phyloP scores from a whole-genome alignment of 2,329 filamentous ascomycete genomes.

The Colletotrichum lindemuthianum region DNA sequence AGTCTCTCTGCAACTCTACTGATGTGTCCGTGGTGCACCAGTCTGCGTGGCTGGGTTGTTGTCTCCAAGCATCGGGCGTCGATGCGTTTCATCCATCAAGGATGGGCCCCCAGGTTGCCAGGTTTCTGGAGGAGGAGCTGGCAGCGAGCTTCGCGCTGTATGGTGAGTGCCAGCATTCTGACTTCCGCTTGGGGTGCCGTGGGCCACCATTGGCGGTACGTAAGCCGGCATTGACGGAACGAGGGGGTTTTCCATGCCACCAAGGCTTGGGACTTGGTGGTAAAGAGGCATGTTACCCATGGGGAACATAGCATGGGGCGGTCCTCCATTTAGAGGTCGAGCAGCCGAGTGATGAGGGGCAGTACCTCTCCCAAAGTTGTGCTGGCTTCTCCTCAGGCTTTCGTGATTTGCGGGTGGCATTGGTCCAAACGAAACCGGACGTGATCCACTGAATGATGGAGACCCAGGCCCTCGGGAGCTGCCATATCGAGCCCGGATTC shows the following conservation, averaged over 20 bases:
- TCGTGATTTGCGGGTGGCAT: slow-evolving; percentile 8
- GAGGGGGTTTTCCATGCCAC: neutral
- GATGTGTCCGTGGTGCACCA: slow-evolving; percentile 1
- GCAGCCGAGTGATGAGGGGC: no score
- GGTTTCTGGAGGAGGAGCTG: slow-evolving; percentile 12
- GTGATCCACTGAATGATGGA: slow-evolving; percentile 19
- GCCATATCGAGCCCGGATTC: slow-evolving; percentile 31
- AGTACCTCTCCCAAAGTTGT: no score
- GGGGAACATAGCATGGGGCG: slow-evolving; percentile 1
- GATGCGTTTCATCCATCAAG: slow-evolving; percentile 10
- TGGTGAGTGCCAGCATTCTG: neutral
- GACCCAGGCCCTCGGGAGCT: slow-evolving; percentile 23
- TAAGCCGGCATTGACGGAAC: neutral
- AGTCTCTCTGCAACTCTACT: neutral
- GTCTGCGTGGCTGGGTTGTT: neutral
- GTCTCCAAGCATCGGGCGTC: slow-evolving; percentile 3
- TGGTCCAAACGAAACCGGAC: slow-evolving; percentile 14
- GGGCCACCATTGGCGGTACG: neutral
- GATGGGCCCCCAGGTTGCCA: slow-evolving; percentile 9
- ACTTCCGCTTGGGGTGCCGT: neutral
- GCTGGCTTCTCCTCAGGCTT: slow-evolving; percentile 8
- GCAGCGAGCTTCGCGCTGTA: slow-evolving; percentile 14
- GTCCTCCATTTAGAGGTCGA: neutral
- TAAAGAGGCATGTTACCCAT: slow-evolving; percentile 7
- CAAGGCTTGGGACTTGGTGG: slow-evolving; percentile 2